phyloP scores from a whole-genome alignment of 352 stramenopile genomes.

The Phytopythium cucurbitacearum region DNA sequence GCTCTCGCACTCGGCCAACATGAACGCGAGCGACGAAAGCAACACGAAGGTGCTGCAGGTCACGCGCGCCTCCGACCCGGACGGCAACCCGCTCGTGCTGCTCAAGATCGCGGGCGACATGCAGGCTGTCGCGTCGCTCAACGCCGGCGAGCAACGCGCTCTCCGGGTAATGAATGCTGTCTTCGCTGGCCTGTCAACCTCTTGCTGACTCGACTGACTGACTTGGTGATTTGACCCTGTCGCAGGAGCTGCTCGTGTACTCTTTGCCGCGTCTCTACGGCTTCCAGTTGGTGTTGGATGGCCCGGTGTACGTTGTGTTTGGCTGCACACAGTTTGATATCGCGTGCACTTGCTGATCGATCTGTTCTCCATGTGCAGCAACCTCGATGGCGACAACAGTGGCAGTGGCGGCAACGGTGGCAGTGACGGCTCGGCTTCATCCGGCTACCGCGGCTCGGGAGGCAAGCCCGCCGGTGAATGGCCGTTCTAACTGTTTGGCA shows the following conservation, averaged over 20 bases:
- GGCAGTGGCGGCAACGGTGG: slow-evolving; percentile 16
- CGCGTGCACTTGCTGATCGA: neutral
- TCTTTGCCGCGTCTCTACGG: slow-evolving; percentile 71
- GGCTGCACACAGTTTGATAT: neutral
- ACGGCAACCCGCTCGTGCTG: slow-evolving; percentile 48
- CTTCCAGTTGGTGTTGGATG: slow-evolving; percentile 76
- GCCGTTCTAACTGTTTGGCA: slow-evolving; percentile 50
- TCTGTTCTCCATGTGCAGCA: slow-evolving; percentile 16
- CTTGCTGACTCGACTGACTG: too few species aligned
- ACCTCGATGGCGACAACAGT: slow-evolving; percentile 34
- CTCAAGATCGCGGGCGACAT: slow-evolving; percentile 54
- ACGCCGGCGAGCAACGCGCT: slow-evolving; percentile 62
- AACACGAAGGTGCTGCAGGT: slow-evolving; percentile 59
- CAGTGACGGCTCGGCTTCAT: slow-evolving; percentile 21
- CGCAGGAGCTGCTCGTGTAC: slow-evolving; percentile 71
- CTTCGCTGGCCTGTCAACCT: too few species aligned
- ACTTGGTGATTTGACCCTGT: neutral
- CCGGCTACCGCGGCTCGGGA: slow-evolving; percentile 26
- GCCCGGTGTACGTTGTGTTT: slow-evolving; percentile 41
- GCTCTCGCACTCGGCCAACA: slow-evolving; percentile 73
- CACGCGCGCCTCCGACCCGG: slow-evolving; percentile 23
- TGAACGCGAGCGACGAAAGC: slow-evolving; percentile 55
- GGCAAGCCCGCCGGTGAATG: slow-evolving; percentile 59
- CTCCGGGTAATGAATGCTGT: slow-evolving; percentile 19
- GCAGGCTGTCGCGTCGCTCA: slow-evolving; percentile 53